A percentile compares a stretch with the other conserved stretches of the same genome.
Evolutionary conservation across 345 rosid genomes (phyloP).

Genomic region (Brassica rapa): DNA sequence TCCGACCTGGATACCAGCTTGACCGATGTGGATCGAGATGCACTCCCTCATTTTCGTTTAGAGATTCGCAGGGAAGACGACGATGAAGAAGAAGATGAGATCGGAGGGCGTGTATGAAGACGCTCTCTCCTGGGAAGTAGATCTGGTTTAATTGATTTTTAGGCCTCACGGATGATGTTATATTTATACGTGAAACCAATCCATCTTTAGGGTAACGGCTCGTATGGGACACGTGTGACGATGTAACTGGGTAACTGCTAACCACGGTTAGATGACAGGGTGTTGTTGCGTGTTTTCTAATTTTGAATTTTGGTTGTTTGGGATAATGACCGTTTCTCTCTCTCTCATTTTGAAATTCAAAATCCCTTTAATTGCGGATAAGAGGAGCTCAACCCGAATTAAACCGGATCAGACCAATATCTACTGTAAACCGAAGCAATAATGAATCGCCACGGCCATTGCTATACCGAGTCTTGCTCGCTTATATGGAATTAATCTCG

Average conservation of each 20-base stretch:
- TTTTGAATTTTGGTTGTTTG: not conserved
- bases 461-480: too few species aligned
- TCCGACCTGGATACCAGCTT: slow-evolving; percentile 2
- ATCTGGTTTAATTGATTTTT: not conserved
- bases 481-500: too few species aligned
- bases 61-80: not conserved
- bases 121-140: not conserved
- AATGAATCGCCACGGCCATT: not conserved
- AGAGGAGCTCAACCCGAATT: not conserved
- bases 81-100: not conserved
- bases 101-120: not conserved
- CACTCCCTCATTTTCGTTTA: not conserved
- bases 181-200: not conserved
- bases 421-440: slow-evolving; percentile 17
- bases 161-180: not conserved
- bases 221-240: not conserved
- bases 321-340: not conserved
- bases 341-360: slow-evolving; percentile 6
- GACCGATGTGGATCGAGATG: not conserved
- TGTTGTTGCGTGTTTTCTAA: not conserved
- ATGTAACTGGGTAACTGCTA: not conserved
- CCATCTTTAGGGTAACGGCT: slow-evolving; percentile 3
- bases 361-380: slow-evolving; percentile 16
- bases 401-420: slow-evolving; percentile 12
- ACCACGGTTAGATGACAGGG: not conserved